A percentile compares a stretch with the other conserved stretches of the same genome.
phyloP scores from a whole-genome alignment of 108 stramenopile species.

The Cyclotella atomus region DNA sequence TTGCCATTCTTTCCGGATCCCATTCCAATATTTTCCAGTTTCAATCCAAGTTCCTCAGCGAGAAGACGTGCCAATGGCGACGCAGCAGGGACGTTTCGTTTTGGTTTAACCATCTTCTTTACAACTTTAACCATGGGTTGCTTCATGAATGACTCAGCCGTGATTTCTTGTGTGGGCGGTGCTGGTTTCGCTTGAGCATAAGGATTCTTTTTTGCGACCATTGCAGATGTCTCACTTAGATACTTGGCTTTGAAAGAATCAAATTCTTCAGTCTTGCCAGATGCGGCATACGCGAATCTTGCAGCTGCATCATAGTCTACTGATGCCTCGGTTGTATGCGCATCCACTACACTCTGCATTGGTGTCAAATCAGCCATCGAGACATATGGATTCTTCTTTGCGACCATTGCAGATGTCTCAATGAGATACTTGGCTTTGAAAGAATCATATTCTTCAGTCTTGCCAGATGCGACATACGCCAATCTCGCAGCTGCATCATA shows the following conservation, averaged over 20 bases:
- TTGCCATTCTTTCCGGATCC: slow-evolving; percentile 37
- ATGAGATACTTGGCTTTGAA: slow-evolving; percentile 1
- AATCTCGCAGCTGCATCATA: slow-evolving; percentile 3
- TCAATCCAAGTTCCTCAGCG: slow-evolving; percentile 19
- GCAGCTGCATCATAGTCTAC: not conserved
- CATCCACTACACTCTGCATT: not conserved
- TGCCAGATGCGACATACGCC: not conserved
- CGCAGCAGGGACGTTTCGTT: not conserved
- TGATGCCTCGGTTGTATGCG: not conserved
- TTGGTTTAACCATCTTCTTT: slow-evolving; percentile 5
- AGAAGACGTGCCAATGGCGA: slow-evolving; percentile 34
- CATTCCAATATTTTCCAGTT: slow-evolving; percentile 18
- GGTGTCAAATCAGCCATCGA: not conserved
- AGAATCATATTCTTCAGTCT: not conserved
- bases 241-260: not conserved
- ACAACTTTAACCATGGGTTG: not conserved
- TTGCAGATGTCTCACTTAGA: not conserved
- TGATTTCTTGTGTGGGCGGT: not conserved
- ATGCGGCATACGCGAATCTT: not conserved
- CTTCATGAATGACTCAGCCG: not conserved
- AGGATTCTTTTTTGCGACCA: slow-evolving; percentile 2
- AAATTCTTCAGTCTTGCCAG: not conserved
- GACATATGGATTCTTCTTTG: not conserved
- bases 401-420: slow-evolving; percentile 6
- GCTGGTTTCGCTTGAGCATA: not conserved